These are phyloP conservation scores for Termitomyces sp. DNA, from an alignment of 768 basidiomycete species.

Conservation along the genomic window DNA sequence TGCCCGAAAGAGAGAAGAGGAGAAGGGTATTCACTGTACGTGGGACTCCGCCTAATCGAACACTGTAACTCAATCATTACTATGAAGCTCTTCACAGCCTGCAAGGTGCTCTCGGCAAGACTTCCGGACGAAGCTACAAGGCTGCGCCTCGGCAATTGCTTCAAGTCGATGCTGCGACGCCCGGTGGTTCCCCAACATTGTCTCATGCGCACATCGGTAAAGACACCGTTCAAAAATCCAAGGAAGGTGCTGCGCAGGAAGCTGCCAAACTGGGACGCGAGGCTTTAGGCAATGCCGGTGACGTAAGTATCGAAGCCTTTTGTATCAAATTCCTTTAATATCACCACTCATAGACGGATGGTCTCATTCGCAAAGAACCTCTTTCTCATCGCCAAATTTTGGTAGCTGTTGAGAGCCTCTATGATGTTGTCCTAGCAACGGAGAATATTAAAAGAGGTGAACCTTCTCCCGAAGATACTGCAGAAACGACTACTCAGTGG, in stretches of 20 bases:
- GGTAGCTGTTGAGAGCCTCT: constrained; percentile 75
- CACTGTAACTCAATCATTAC: background rate
- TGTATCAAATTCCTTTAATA: background rate
- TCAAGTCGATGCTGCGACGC: constrained; percentile 65
- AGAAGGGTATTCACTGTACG: constrained; percentile 64
- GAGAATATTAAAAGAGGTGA: constrained; percentile 84
- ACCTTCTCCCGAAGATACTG: constrained; percentile 56
- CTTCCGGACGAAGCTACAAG: constrained; percentile 89
- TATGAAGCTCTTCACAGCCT: constrained; percentile 62
- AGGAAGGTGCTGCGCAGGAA: constrained; percentile 60
- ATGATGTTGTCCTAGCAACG: constrained; percentile 76
- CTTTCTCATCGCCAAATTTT: constrained; percentile 77
- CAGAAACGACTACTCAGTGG: constrained; percentile 40
- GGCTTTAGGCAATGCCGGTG: constrained; percentile 57
- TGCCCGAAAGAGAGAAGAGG: constrained; percentile 80
- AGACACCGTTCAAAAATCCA: constrained; percentile 30
- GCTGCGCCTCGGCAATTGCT: constrained; percentile 95
- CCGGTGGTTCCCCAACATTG: constrained; percentile 38
- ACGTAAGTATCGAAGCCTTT: constrained; percentile 30
- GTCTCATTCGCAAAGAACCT: constrained; percentile 63
- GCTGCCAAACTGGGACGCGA: constrained; percentile 73
- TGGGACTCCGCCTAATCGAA: background rate
- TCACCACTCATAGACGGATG: constrained; percentile 40
- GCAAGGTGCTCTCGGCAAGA: constrained; percentile 92
- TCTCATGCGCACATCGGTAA: constrained; percentile 50